Evolutionary conservation across 2,329 filamentous ascomycete species (phyloP).

Genomic region (Neophaeococcomyces mojaviensis): DNA sequence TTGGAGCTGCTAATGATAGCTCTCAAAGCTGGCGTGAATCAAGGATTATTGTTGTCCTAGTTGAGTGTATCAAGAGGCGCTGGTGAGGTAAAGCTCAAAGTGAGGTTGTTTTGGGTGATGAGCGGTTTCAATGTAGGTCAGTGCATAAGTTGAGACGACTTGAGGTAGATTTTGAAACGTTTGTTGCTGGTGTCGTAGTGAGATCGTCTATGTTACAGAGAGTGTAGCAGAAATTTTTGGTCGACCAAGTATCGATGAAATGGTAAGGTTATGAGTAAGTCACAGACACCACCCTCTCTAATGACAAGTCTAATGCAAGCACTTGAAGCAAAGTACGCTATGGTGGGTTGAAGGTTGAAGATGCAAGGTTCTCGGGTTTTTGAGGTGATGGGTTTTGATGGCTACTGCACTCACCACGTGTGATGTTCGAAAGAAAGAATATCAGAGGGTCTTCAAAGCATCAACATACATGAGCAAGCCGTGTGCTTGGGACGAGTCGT

Average conservation of each 20-base stretch:
- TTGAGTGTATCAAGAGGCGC: too few relatives aligned
- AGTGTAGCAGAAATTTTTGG: slow-evolving; percentile 3
- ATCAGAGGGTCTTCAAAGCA: not conserved
- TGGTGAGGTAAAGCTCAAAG: too few relatives aligned
- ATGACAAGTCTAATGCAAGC: slow-evolving; percentile 5
- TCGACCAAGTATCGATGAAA: not conserved
- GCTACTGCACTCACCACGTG: not conserved
- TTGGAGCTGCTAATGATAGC: too few relatives aligned
- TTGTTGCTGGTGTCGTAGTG: not conserved
- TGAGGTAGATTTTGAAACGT: not conserved
- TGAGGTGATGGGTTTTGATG: slow-evolving; percentile 1
- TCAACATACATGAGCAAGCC: not conserved
- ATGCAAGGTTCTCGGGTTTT: not conserved
- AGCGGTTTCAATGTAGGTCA: not conserved
- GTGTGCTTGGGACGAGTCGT: not conserved
- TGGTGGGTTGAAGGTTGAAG: not conserved
- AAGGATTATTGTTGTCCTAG: too few relatives aligned
- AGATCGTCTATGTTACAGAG: slow-evolving; percentile 1
- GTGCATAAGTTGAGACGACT: not conserved
- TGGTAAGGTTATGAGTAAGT: not conserved
- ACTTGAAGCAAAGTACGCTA: not conserved
- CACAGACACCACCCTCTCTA: not conserved
- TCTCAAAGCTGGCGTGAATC: too few relatives aligned
- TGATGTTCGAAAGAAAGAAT: not conserved
- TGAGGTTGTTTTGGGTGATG: not conserved